Conservation (phyloP, 129 eudicot species). For the Solidago caesia region DNA sequence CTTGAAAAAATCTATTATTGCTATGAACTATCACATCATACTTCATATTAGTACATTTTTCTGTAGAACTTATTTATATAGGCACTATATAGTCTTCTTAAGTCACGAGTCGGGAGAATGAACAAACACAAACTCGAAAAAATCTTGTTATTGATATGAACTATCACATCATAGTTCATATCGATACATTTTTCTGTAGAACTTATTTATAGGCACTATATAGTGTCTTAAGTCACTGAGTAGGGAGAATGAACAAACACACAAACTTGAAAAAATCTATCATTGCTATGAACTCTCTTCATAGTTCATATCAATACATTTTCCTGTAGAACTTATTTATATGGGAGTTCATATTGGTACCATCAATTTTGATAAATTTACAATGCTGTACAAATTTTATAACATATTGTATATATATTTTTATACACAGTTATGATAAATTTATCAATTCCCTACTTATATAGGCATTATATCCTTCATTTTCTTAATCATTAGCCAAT, state of each 20-base stretch:
- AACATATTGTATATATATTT: too few species aligned
- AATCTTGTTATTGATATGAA: not conserved
- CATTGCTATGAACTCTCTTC: not conserved
- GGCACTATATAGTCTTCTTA: not conserved
- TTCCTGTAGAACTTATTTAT: not conserved
- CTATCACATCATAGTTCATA: not conserved
- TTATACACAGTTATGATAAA: too few species aligned
- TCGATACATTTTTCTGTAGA: not conserved
- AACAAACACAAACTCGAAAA: conserved; percentile 9
- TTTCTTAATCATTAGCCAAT: too few species aligned
- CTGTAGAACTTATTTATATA: not conserved
- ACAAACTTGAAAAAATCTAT: not conserved
- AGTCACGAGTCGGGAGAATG: conserved; percentile 16
- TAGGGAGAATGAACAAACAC: conserved; percentile 17
- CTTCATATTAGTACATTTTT: not conserved
- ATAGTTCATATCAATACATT: not conserved
- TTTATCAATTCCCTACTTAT: too few species aligned
- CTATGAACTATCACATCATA: not conserved
- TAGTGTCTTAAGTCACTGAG: conserved; percentile 12
- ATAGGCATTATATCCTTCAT: too few species aligned
- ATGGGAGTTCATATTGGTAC: not conserved
- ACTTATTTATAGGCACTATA: not conserved
- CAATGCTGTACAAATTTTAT: too few species aligned
- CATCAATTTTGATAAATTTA: too few species aligned
- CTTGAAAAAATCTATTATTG: not conserved